Evolutionary conservation across 805 yeast species (phyloP), one percentile per base, ranked within the genome.

Genomic region (Candida jianshihensis): DNA sequence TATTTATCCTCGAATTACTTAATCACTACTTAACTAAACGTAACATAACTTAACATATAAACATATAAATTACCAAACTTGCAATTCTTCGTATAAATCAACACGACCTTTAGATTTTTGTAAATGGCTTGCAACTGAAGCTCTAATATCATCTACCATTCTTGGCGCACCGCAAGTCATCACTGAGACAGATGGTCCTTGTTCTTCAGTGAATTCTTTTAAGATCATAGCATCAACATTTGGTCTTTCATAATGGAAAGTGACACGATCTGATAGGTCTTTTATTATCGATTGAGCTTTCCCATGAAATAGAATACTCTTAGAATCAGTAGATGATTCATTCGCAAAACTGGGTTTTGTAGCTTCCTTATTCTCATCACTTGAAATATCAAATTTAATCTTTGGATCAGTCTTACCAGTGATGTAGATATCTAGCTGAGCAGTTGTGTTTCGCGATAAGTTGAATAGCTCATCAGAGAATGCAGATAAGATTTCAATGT

Each of bases 21-120:
- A n/a, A n/a, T n/a, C n/a, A n/a, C n/a, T n/a, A n/a, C n/a, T n/a
- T n/a, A n/a, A n/a, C n/a, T n/a, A n/a, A n/a, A n/a, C n/a, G n/a
- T n/a, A n/a, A n/a, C n/a, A n/a, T n/a, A n/a, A n/a, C n/a, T n/a
- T n/a, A n/a, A n/a, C n/a, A n/a, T n/a, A n/a, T n/a, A n/a, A n/a
- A n/a, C n/a, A 20, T 20, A 10, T 20, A 10, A 20, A n/a, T 29
- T 51, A 78, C 94, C 95, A 84, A 12, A 71, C 66, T 59, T 81
- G 87, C 33, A 81, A 68, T 51, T 82, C 89, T 53, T 86, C 95
- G 51, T 66, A 78, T 49, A 78, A 78, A 42, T 81, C 89, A 15
- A 83, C 71, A 30, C 83, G 67, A 33, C 68, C 62, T 13, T 66
- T 54, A 35, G 60, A 57, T 20, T 56, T 42, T 24, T 63, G 57